Evolutionary conservation across 1,139 yeast species (phyloP), one percentile per base, ranked within the genome.

Genomic region (Yamadazyma trypodendri): DNA sequence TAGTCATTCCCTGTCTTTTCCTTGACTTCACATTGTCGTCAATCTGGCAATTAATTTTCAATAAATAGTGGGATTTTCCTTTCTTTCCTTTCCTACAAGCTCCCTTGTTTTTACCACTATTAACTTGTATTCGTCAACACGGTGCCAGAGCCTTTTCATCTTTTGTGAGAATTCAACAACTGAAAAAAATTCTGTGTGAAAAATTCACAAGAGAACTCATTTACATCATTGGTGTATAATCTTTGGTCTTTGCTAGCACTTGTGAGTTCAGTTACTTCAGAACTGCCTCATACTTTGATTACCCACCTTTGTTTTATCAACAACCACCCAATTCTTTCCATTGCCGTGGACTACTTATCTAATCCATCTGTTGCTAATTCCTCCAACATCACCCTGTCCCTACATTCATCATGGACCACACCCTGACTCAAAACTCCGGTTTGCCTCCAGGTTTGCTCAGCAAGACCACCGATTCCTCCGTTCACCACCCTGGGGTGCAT

Each of bases 401-500:
- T 14, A 25, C 6, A 12, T 8, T 10, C 28, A 30, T 20, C 21
- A 32, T 32, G 35, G 35, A 32, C 22, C 31, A 25, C 18, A 24
- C 25, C n/a, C 21, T 10, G 13, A 13, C 34, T n/a, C 34, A 32
- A 16, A 18, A 20, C 12, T 17, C 31, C 16, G 24, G 24, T 3
- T 31, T 21, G 14, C 21, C 33, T 13, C 24, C 27, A 7, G 33
- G 27, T 15, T 32, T 25, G 20, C 3, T 31, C 13, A 25, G 18
- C 10, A 32, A 18, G 12, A 6, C 11, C 4, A 18, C 35, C 5
- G 34, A 31, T 11, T 10, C 28, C 6, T 4, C 20, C 17, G 12
- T 12, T 15, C 17, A 27, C 10, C 29, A 14, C 7, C 23, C 3
- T 24, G 28, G 25, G 3, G 21, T 35, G 13, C 42, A 30, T 48